Evolutionary conservation across 1,139 yeast species (phyloP).

Genomic region (Pichia sp.): DNA sequence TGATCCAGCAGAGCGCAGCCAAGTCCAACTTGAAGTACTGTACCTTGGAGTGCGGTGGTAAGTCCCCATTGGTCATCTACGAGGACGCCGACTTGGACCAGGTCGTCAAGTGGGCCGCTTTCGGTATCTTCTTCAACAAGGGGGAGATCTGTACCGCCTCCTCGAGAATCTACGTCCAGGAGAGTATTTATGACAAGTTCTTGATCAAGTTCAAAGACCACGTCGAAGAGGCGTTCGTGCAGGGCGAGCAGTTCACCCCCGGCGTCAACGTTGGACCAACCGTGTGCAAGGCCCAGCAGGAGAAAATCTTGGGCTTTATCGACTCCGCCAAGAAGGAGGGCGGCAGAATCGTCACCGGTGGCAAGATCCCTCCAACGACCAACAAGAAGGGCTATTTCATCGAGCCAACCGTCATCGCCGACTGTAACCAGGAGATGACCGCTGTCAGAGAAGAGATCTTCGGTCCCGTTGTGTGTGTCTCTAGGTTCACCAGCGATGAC

Average conservation of each 20-base stretch:
- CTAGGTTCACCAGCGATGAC: constrained; percentile 49
- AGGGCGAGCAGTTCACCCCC: constrained; percentile 54
- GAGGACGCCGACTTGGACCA: constrained; percentile 56
- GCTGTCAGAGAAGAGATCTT: constrained; percentile 56
- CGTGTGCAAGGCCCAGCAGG: constrained; percentile 59
- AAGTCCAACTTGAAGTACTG: constrained; percentile 49
- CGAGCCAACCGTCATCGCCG: constrained; percentile 53
- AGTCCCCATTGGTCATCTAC: constrained; percentile 52
- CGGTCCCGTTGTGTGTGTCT: constrained; percentile 55
- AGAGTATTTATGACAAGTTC: constrained; percentile 38
- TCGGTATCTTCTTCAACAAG: constrained; percentile 53
- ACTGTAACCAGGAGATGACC: constrained; percentile 48
- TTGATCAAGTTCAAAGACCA: constrained; percentile 44
- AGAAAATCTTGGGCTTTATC: constrained; percentile 46
- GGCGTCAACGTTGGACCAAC: constrained; percentile 73
- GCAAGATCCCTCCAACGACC: constrained; percentile 32
- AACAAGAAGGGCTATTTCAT: constrained; percentile 40
- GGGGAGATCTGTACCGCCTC: constrained; percentile 61
- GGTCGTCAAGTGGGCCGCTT: constrained; percentile 57
- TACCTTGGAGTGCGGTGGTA: constrained; percentile 61
- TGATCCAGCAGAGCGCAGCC: constrained; percentile 51
- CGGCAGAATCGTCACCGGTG: constrained; percentile 50
- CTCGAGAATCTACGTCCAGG: constrained; percentile 49
- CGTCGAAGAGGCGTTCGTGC: constrained; percentile 46
- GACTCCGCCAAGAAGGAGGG: constrained; percentile 54